A percentile compares a stretch with the other conserved stretches of the same genome.
These are phyloP conservation scores for Pezicula rhizophila DNA, from an alignment of 2,329 filamentous ascomycete genomes.

Conservation along the genomic window DNA sequence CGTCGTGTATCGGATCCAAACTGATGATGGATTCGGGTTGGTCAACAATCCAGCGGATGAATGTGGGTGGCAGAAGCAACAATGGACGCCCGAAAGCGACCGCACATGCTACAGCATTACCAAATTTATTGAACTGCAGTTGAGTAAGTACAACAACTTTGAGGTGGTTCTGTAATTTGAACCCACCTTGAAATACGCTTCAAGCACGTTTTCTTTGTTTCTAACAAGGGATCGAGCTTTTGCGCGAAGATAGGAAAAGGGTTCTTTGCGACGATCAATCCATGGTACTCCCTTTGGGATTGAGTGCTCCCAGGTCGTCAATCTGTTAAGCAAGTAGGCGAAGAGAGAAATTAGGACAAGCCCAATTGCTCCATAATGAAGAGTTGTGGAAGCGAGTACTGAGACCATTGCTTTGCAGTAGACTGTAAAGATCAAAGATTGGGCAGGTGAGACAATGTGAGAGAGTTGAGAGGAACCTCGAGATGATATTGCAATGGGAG, in stretches of 20 bases:
- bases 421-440: background rate
- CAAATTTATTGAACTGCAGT: background rate
- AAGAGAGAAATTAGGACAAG: background rate
- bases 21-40: constrained; percentile 1
- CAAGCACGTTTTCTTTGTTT: constrained; percentile 2
- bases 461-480: background rate
- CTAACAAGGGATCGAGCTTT: constrained; percentile 1
- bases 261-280: constrained; percentile 1
- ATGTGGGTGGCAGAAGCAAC: background rate
- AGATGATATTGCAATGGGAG: background rate
- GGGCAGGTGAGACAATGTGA: background rate
- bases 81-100: constrained; percentile 1
- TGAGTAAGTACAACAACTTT: background rate
- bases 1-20: constrained; percentile 1
- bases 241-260: background rate
- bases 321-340: background rate
- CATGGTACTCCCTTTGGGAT: background rate
- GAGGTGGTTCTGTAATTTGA: background rate
- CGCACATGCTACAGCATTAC: background rate
- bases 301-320: constrained; percentile 1
- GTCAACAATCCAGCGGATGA: constrained; percentile 1
- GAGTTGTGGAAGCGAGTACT: background rate
- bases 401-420: background rate
- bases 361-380: constrained; percentile 1
- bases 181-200: background rate